These are phyloP conservation scores for Annona cherimola DNA, from an alignment of 164 flowering plant species.

Conservation along the genomic window DNA sequence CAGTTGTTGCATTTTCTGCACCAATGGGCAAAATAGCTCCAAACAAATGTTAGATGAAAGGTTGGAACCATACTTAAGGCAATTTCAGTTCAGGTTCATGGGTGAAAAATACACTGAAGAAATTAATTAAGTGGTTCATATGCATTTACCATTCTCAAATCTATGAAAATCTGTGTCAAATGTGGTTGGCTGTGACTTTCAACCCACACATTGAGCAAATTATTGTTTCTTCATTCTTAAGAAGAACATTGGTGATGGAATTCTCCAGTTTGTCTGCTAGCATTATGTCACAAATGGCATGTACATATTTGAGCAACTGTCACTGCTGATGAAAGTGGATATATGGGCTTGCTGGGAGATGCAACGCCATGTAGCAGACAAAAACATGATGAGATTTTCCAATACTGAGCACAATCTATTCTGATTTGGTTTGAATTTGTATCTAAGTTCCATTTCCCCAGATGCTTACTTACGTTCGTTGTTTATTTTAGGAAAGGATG, in stretches of 20 bases:
- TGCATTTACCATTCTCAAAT: neutral
- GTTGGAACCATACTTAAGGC: neutral
- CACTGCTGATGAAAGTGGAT: neutral
- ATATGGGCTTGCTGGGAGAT: neutral
- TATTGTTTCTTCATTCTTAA: neutral
- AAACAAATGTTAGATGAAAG: neutral
- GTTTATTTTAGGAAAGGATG: conserved; percentile 77
- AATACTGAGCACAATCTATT: neutral
- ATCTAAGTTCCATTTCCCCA: neutral
- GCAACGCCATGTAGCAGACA: neutral
- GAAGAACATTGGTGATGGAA: neutral
- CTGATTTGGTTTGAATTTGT: neutral
- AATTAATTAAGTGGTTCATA: neutral
- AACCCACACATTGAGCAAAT: neutral
- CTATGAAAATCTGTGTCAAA: neutral
- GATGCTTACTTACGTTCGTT: neutral
- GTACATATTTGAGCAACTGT: neutral
- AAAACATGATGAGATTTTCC: neutral
- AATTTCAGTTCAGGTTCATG: neutral
- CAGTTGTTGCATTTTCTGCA: neutral
- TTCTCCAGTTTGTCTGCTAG: neutral
- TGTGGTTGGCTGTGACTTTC: neutral
- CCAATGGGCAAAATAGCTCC: no score
- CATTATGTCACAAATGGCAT: neutral
- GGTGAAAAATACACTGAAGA: neutral